phyloP scores from a whole-genome alignment of 2,329 filamentous ascomycete species.

The Ophiostoma triangulosporum region DNA sequence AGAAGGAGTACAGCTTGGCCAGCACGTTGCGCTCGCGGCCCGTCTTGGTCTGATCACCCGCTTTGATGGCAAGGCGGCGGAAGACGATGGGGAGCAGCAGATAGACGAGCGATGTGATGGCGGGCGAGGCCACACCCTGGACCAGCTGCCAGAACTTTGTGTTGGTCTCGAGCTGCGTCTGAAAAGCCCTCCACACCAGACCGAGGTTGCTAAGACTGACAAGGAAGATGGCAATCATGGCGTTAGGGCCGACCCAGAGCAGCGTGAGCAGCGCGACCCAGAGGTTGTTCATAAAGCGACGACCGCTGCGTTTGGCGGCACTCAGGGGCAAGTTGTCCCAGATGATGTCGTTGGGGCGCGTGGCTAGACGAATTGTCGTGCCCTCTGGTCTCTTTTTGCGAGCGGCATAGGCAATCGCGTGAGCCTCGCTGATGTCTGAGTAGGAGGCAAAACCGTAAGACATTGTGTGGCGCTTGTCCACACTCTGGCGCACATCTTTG shows the following conservation, averaged over 20 bases:
- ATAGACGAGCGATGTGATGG: conserved; percentile 76
- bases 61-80: conserved; percentile 67
- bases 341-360: conserved; percentile 81
- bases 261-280: conserved; percentile 74
- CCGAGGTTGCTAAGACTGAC: conserved; percentile 74
- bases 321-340: conserved; percentile 83
- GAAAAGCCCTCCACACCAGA: conserved; percentile 65
- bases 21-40: conserved; percentile 84
- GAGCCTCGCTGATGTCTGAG: conserved; percentile 74
- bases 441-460: conserved; percentile 92
- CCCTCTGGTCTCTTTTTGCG: conserved; percentile 71
- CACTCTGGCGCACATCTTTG: conserved; percentile 63
- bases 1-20: conserved; percentile 84
- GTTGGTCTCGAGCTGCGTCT: conserved; percentile 46
- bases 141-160: conserved; percentile 67
- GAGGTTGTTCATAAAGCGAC: conserved; percentile 64
- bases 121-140: conserved; percentile 83
- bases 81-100: conserved; percentile 83
- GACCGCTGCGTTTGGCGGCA: conserved; percentile 54
- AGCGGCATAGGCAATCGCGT: conserved; percentile 70
- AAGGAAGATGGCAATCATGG: conserved; percentile 85
- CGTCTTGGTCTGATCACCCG: conserved; percentile 84
- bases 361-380: conserved; percentile 64
- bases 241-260: conserved; percentile 83
- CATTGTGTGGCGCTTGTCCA: conserved; percentile 81